These are phyloP conservation scores for Candida odintsovae DNA, from an alignment of 805 yeast species.

Conservation along the genomic window DNA sequence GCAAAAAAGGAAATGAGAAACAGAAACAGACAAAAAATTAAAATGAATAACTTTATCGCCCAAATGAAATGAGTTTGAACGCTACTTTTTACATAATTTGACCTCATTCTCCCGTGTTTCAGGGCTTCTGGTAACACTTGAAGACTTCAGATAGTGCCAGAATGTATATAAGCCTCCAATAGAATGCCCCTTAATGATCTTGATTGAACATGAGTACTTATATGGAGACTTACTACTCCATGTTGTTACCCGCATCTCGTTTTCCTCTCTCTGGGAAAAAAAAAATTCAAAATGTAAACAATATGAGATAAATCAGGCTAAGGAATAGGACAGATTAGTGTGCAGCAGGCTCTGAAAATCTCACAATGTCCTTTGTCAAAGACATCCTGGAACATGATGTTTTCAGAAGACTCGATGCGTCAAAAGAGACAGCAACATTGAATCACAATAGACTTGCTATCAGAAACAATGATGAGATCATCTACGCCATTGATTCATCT, in stretches of 20 bases:
- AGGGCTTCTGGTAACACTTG: not conserved
- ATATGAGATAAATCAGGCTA: too few species aligned
- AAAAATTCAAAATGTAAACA: not conserved
- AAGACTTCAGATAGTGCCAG: not conserved
- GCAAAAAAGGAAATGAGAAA: slow-evolving; percentile 69
- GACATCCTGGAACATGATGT: slow-evolving; percentile 4
- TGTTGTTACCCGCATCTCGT: not conserved
- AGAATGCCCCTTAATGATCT: not conserved
- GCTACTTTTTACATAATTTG: too few species aligned
- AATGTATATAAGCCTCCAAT: not conserved
- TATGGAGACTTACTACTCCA: too few species aligned
- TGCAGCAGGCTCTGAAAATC: not conserved
- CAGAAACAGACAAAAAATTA: slow-evolving; percentile 63
- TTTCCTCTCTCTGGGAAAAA: too few species aligned
- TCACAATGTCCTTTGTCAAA: slow-evolving; percentile 7
- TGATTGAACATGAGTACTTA: too few species aligned
- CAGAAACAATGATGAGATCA: slow-evolving; percentile 16
- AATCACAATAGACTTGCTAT: slow-evolving; percentile 14
- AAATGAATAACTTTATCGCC: slow-evolving; percentile 71
- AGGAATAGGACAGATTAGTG: too few species aligned
- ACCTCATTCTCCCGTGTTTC: too few species aligned
- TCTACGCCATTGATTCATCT: slow-evolving; percentile 13
- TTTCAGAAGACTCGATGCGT: not conserved
- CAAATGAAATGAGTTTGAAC: slow-evolving; percentile 26
- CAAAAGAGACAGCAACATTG: not conserved